These are phyloP conservation scores for Iberis amara DNA, from an alignment of 441 rosid species.

Conservation along the genomic window DNA sequence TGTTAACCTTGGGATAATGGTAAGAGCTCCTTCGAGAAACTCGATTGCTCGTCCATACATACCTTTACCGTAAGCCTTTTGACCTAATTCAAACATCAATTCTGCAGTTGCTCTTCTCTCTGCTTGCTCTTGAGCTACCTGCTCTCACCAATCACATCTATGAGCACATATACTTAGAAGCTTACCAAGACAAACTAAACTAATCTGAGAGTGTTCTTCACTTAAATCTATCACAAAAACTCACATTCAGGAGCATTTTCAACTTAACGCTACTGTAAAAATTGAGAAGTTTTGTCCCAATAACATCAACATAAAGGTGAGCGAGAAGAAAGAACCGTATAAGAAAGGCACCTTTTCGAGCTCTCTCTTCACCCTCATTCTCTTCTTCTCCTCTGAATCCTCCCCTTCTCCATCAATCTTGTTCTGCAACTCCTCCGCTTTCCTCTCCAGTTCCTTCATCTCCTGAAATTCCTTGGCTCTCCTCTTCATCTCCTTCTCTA, in stretches of 20 bases:
- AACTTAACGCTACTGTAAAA: no score
- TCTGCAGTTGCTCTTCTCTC: slow-evolving; percentile 85
- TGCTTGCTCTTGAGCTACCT: slow-evolving; percentile 91
- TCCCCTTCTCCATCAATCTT: slow-evolving; percentile 49
- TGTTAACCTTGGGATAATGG: slow-evolving; percentile 74
- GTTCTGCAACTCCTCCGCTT: slow-evolving; percentile 77
- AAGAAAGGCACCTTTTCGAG: slow-evolving; percentile 69
- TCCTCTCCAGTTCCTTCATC: slow-evolving; percentile 72
- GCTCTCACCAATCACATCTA: slow-evolving; percentile 27
- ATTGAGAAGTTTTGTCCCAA: no score
- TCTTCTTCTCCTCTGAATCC: slow-evolving; percentile 79
- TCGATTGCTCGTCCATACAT: slow-evolving; percentile 82
- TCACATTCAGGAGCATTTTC: no score
- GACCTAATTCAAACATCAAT: slow-evolving; percentile 90
- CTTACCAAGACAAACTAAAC: not conserved
- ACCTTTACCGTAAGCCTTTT: slow-evolving; percentile 84
- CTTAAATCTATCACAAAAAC: not conserved
- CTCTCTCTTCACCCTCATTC: slow-evolving; percentile 73
- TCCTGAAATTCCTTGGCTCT: slow-evolving; percentile 64
- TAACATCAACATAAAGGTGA: not conserved
- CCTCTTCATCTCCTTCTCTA: slow-evolving; percentile 69
- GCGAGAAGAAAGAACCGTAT: not conserved
- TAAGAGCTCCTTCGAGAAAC: slow-evolving; percentile 89
- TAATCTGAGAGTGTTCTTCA: not conserved
- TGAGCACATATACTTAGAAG: not conserved